Percentiles rank a stretch among this genome's conserved stretches.
These are phyloP conservation scores for Leccinum proximum DNA, from an alignment of 1,284 basidiomycete genomes.

Conservation along the genomic window DNA sequence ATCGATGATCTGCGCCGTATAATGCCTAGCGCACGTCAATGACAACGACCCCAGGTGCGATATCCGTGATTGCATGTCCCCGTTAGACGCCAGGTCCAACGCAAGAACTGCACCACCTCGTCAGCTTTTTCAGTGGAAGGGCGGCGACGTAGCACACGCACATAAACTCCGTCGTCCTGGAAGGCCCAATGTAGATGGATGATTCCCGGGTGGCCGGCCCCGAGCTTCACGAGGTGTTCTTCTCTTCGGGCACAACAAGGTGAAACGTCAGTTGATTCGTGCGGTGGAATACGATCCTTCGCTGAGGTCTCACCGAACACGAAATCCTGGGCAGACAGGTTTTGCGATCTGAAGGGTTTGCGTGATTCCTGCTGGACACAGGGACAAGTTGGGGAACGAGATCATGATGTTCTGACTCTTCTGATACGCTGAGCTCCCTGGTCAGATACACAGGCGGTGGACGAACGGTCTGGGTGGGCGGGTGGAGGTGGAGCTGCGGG, in stretches of 20 bases:
- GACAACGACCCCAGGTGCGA: slow-evolving; percentile 85
- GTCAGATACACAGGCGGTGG: too few species aligned
- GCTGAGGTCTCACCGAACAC: too few species aligned
- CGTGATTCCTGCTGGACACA: too few species aligned
- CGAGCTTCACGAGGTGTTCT: slow-evolving; percentile 61
- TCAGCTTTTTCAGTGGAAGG: slow-evolving; percentile 4
- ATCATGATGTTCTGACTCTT: too few species aligned
- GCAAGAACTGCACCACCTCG: slow-evolving; percentile 70
- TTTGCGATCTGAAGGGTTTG: too few species aligned
- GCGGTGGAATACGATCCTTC: too few species aligned
- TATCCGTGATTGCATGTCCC: slow-evolving; percentile 83
- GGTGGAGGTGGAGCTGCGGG: too few species aligned
- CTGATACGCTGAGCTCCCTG: too few species aligned
- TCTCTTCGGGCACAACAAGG: slow-evolving; percentile 34
- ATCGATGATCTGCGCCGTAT: slow-evolving; percentile 86
- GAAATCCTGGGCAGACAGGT: too few species aligned
- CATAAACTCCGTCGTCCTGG: slow-evolving; percentile 82
- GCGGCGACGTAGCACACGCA: slow-evolving; percentile 29
- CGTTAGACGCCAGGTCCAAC: slow-evolving; percentile 84
- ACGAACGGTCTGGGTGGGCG: too few species aligned
- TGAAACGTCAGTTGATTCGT: too few species aligned
- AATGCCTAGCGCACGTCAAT: slow-evolving; percentile 71
- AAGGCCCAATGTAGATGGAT: slow-evolving; percentile 82
- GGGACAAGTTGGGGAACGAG: too few species aligned
- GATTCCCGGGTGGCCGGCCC: slow-evolving; percentile 78